Conservation (phyloP, 805 yeast genomes). For the Cyberlindnera petersonii region DNA sequence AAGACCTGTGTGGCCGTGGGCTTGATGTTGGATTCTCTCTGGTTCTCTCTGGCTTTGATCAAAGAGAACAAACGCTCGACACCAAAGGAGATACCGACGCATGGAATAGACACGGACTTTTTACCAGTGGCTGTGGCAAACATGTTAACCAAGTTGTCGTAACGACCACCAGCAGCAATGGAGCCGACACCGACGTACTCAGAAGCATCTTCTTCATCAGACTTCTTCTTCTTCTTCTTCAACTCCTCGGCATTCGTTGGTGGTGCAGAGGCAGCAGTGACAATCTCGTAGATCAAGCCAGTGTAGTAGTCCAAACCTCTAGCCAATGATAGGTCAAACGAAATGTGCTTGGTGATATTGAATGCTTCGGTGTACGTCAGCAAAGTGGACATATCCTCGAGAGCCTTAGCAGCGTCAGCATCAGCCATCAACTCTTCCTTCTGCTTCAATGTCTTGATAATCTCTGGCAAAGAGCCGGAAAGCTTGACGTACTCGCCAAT, state of each 20-base stretch:
- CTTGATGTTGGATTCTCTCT: slow-evolving; percentile 50
- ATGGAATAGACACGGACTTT: slow-evolving; percentile 78
- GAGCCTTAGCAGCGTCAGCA: slow-evolving; percentile 73
- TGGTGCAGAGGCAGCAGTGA: slow-evolving; percentile 94
- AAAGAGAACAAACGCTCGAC: slow-evolving; percentile 92
- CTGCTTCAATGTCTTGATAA: slow-evolving; percentile 48
- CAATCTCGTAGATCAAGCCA: slow-evolving; percentile 95
- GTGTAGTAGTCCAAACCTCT: slow-evolving; percentile 98
- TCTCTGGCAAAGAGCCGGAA: slow-evolving; percentile 69
- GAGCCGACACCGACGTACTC: slow-evolving; percentile 98
- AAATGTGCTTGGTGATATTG: slow-evolving; percentile 59
- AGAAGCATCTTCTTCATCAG: slow-evolving; percentile 84
- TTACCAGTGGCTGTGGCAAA: slow-evolving; percentile 80
- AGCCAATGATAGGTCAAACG: slow-evolving; percentile 92
- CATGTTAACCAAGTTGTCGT: slow-evolving; percentile 96
- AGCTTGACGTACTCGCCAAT: slow-evolving; percentile 90
- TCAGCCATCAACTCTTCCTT: slow-evolving; percentile 60
- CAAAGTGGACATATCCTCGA: slow-evolving; percentile 72
- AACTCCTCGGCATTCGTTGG: slow-evolving; percentile 73
- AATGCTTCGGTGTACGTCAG: slow-evolving; percentile 81
- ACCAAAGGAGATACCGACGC: slow-evolving; percentile 97
- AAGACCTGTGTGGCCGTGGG: slow-evolving; percentile 89
- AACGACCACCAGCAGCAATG: slow-evolving; percentile 98
- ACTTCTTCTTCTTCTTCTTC: slow-evolving; percentile 38
- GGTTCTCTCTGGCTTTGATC: slow-evolving; percentile 69